A percentile compares a stretch with the other conserved stretches of the same genome.
Evolutionary conservation across 345 rosid species (phyloP).

Genomic region (Salix exigua): DNA sequence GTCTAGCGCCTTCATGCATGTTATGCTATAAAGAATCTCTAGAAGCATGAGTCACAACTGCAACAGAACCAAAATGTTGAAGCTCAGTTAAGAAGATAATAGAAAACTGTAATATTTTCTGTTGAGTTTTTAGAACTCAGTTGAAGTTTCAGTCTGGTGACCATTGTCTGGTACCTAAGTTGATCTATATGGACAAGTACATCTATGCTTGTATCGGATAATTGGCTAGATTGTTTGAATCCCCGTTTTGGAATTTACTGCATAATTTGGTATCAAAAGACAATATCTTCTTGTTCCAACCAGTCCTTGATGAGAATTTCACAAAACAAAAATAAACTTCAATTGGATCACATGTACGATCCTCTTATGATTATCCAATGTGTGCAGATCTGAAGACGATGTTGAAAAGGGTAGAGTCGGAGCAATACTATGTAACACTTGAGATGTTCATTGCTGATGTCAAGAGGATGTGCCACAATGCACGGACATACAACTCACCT

Average conservation of each 20-base stretch:
- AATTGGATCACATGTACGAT: not conserved
- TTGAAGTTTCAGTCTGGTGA: not conserved
- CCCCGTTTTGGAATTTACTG: not conserved
- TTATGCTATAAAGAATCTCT: not conserved
- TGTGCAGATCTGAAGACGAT: constrained; percentile 85
- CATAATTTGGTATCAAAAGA: not conserved
- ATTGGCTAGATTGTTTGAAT: not conserved
- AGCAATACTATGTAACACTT: constrained; percentile 83
- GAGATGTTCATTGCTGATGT: constrained; percentile 97
- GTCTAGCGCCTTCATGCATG: not conserved
- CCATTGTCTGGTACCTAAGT: not conserved
- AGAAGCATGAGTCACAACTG: not conserved
- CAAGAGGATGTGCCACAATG: constrained; percentile 89
- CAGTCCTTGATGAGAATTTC: not conserved
- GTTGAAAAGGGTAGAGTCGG: constrained; percentile 88
- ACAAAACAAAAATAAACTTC: not conserved
- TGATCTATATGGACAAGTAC: not conserved
- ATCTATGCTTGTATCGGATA: not conserved
- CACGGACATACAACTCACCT: constrained; percentile 83
- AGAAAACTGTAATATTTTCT: not conserved
- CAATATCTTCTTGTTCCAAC: not conserved
- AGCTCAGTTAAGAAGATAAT: not conserved
- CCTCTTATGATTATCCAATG: not conserved
- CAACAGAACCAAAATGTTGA: not conserved
- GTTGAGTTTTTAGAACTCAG: not conserved